Conservation (phyloP, 352 stramenopile genomes). For the Globisporangium viniferum region DNA sequence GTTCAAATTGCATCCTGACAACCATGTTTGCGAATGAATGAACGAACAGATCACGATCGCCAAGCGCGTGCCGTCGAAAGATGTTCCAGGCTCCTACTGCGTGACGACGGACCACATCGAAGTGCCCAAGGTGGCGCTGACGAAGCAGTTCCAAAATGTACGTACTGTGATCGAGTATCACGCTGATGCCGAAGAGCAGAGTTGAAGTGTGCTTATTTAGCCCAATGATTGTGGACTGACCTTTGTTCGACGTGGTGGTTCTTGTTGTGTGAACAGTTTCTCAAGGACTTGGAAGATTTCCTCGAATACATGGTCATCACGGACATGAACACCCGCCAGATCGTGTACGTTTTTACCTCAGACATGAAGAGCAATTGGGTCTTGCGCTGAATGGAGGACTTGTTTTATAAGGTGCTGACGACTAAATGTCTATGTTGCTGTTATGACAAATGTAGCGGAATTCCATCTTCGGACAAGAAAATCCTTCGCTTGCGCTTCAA, state of each 20-base stretch:
- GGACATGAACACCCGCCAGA: constrained; percentile 63
- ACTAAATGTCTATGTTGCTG: background rate
- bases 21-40: background rate
- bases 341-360: constrained; percentile 44
- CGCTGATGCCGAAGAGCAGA: background rate
- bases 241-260: background rate
- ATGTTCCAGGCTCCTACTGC: constrained; percentile 61
- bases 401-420: background rate
- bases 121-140: constrained; percentile 55
- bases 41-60: constrained; percentile 48
- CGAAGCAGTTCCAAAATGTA: constrained; percentile 44
- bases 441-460: constrained; percentile 34
- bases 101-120: constrained; percentile 63
- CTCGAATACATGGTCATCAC: constrained; percentile 77
- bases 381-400: background rate
- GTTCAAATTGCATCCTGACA: background rate
- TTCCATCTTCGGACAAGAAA: constrained; percentile 60
- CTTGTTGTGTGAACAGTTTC: constrained; percentile 27
- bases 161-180: background rate
- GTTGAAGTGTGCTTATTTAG: background rate
- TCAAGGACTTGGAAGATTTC: constrained; percentile 65
- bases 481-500: constrained; percentile 66
- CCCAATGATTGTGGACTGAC: background rate
- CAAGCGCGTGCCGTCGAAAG: constrained; percentile 56
- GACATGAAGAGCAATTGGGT: background rate